These are phyloP conservation scores for Alternaria metachromatica DNA, from an alignment of 2,329 filamentous ascomycete species.

Conservation along the genomic window DNA sequence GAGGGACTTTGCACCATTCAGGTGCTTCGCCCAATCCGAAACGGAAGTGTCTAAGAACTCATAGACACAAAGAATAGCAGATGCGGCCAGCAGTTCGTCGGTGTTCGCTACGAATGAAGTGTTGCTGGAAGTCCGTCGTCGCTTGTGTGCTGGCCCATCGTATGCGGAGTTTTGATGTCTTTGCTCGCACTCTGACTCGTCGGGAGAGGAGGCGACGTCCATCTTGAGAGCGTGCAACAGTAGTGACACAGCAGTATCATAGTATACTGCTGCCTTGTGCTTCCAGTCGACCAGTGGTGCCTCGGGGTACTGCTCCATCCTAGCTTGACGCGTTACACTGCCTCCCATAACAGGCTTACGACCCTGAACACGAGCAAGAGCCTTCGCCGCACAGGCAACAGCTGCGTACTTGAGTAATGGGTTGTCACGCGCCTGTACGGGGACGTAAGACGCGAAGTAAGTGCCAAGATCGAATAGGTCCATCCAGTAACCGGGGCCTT, in stretches of 20 bases:
- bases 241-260: conserved; percentile 63
- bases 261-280: conserved; percentile 67
- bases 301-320: conserved; percentile 61
- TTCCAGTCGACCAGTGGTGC: conserved; percentile 61
- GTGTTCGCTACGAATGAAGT: conserved; percentile 52
- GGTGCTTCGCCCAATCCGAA: conserved; percentile 68
- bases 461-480: conserved; percentile 62
- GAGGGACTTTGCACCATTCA: conserved; percentile 70
- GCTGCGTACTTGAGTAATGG: conserved; percentile 62
- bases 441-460: conserved; percentile 67
- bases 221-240: conserved; percentile 47
- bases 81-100: conserved; percentile 69
- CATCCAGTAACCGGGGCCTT: conserved; percentile 67
- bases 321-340: conserved; percentile 55
- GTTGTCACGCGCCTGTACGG: conserved; percentile 61
- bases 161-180: conserved; percentile 12
- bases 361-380: conserved; percentile 62
- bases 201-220: conserved; percentile 38
- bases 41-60: conserved; percentile 71
- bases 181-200: conserved; percentile 37
- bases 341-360: conserved; percentile 59
- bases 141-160: conserved; percentile 39
- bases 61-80: conserved; percentile 71
- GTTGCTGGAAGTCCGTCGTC: conserved; percentile 54
- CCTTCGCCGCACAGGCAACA: conserved; percentile 68